Conservation (phyloP, 352 stramenopile genomes). For the Globisporangium alternatum region DNA sequence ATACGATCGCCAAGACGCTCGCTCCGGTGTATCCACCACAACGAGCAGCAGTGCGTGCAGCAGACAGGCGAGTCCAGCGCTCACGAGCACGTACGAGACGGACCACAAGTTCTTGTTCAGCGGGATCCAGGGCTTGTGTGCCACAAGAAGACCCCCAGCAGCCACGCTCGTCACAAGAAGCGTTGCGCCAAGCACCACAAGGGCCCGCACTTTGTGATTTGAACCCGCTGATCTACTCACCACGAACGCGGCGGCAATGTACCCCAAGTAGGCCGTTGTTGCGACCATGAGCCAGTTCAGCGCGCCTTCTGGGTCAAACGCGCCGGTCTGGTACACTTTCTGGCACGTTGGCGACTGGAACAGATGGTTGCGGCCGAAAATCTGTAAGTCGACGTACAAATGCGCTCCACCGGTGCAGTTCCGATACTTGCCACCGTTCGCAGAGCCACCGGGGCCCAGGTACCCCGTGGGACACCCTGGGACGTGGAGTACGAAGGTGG, state of each 20-base stretch:
- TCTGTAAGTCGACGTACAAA: constrained; percentile 52
- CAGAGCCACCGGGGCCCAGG: constrained; percentile 57
- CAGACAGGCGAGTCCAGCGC: constrained; percentile 33
- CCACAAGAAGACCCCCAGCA: constrained; percentile 16
- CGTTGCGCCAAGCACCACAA: constrained; percentile 3
- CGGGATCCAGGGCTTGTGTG: constrained; percentile 37
- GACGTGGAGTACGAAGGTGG: constrained; percentile 52
- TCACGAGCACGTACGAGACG: constrained; percentile 58
- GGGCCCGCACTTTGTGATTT: constrained; percentile 3
- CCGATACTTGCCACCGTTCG: constrained; percentile 33
- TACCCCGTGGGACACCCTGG: constrained; percentile 75
- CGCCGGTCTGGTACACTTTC: constrained; percentile 43
- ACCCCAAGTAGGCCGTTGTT: constrained; percentile 60
- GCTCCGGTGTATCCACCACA: constrained; percentile 20
- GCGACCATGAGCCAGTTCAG: constrained; percentile 77
- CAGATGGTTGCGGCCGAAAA: constrained; percentile 65
- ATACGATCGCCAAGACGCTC: constrained; percentile 18
- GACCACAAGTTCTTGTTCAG: constrained; percentile 89
- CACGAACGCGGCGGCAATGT: constrained; percentile 40
- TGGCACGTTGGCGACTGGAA: constrained; percentile 66
- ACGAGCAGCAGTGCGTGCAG: constrained; percentile 24
- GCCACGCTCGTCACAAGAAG: constrained; percentile 12
- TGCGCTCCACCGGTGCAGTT: constrained; percentile 83
- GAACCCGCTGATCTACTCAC: background rate
- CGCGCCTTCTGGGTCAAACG: constrained; percentile 77